phyloP scores from a whole-genome alignment of 140 eudicot genomes.

The Oenanthe javanica region DNA sequence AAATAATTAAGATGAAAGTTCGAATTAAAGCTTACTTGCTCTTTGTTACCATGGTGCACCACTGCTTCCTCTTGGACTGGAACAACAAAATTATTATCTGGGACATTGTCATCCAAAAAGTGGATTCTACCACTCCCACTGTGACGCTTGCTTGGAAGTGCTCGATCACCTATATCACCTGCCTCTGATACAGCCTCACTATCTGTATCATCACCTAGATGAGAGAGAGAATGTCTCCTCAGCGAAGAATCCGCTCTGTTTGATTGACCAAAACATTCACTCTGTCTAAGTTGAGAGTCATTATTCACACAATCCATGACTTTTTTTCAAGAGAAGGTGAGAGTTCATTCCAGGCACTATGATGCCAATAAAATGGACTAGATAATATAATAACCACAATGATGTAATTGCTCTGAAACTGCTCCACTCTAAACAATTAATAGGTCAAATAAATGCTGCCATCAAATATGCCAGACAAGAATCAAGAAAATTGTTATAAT shows the following conservation, averaged over 20 bases:
- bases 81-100: conserved; percentile 29
- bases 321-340: conserved; percentile 9
- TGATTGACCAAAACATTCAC: conserved; percentile 40
- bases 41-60: conserved; percentile 18
- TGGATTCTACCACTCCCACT: conserved; percentile 32
- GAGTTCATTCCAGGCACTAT: neutral
- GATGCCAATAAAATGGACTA: neutral
- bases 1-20: neutral
- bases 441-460: neutral
- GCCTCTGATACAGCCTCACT: conserved; percentile 57
- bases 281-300: conserved; percentile 28
- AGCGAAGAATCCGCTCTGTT: conserved; percentile 51
- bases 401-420: neutral
- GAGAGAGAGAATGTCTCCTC: conserved; percentile 44
- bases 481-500: neutral
- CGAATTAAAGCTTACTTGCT: conserved; percentile 29
- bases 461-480: neutral
- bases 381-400: neutral
- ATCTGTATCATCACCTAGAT: conserved; percentile 40
- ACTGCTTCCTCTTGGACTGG: conserved; percentile 37
- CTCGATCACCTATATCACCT: conserved; percentile 80
- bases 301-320: conserved; percentile 38
- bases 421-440: conserved; percentile 2
- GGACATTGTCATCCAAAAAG: conserved; percentile 27
- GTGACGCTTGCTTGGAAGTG: conserved; percentile 43